Evolutionary conservation across 306 rosid genomes (phyloP).

Genomic region (Mimosa pudica): DNA sequence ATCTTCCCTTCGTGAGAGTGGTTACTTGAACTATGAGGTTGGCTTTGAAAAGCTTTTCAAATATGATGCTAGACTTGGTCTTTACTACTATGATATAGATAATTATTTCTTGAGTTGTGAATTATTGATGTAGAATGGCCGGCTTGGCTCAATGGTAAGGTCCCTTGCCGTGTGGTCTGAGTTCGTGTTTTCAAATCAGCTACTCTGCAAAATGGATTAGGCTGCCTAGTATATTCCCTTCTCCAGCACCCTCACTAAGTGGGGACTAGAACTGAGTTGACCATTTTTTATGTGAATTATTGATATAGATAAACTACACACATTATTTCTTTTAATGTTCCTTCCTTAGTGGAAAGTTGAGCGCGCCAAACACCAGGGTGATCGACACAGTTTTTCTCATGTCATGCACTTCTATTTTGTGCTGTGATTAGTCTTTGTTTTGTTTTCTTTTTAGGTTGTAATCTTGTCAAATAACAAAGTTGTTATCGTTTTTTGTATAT

Average conservation of each 20-base stretch:
- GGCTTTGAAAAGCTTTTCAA: no score
- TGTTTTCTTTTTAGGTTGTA: no score
- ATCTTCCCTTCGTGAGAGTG: constrained; percentile 77
- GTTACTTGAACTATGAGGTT: constrained; percentile 87
- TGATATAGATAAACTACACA: constrained; percentile 10
- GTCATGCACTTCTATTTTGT: no score
- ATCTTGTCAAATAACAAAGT: background rate
- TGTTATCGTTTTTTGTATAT: background rate
- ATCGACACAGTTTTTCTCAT: background rate
- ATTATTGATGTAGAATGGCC: background rate
- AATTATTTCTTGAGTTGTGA: background rate
- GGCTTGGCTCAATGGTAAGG: no score
- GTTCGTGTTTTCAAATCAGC: no score
- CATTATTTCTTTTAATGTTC: background rate
- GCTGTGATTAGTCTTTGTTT: background rate
- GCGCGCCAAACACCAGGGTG: constrained; percentile 1
- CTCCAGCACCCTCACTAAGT: no score
- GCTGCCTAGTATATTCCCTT: no score
- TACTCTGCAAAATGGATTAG: no score
- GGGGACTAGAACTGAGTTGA: no score
- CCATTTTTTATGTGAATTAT: constrained; percentile 5
- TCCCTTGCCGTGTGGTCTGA: no score
- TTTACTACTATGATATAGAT: background rate
- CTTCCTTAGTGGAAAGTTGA: constrained; percentile 29
- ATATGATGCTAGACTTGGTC: background rate